Conservation (phyloP, 106 monocot species). For the Acorus calamus region DNA sequence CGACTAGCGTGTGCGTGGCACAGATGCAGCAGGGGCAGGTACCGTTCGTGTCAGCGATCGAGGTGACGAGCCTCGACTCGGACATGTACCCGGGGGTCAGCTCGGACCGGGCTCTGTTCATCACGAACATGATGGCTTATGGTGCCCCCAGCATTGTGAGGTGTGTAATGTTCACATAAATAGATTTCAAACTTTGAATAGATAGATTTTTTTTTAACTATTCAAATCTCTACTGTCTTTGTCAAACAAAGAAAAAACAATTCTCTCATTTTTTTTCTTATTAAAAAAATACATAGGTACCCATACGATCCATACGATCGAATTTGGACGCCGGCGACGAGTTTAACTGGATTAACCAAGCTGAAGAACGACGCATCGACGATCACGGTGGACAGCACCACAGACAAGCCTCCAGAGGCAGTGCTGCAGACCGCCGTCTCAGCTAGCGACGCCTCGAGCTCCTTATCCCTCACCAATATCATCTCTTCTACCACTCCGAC, state of each 20-base stretch:
- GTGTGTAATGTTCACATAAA: neutral
- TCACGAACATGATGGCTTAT: neutral
- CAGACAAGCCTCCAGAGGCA: neutral
- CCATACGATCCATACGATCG: conserved; percentile 1
- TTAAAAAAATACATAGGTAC: neutral
- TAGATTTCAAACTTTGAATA: too few species aligned
- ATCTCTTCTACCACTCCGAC: neutral
- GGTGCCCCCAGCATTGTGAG: neutral
- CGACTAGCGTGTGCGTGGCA: conserved; percentile 2
- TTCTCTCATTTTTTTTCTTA: too few species aligned
- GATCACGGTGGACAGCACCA: neutral
- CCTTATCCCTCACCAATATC: neutral
- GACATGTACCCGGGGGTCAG: neutral
- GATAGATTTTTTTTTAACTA: too few species aligned
- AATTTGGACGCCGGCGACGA: neutral
- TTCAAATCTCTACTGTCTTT: too few species aligned
- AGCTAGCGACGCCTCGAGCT: neutral
- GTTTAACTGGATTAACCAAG: neutral
- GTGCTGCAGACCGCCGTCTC: neutral
- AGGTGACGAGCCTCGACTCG: neutral
- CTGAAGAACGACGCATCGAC: neutral
- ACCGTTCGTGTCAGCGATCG: neutral
- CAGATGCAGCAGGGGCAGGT: neutral
- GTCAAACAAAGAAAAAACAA: too few species aligned
- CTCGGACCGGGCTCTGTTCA: neutral